phyloP scores from a whole-genome alignment of 169 alveolate species.

The Plasmodium blacklocki region DNA sequence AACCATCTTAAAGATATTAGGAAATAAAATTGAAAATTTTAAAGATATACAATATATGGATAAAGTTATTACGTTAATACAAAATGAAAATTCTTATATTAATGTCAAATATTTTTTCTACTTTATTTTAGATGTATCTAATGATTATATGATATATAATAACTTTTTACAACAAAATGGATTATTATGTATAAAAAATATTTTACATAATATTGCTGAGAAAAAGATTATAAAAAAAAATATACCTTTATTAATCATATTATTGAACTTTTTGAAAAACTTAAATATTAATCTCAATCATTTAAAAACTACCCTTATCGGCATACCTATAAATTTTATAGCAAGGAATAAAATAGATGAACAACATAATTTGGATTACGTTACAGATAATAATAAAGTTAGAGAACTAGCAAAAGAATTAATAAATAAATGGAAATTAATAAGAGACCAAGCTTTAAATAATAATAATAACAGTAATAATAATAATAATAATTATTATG shows the following conservation, averaged over 20 bases:
- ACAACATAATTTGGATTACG: slow-evolving; percentile 25
- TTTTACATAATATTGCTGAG: slow-evolving; percentile 62
- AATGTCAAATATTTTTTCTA: slow-evolving; percentile 32
- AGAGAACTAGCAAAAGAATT: slow-evolving; percentile 21
- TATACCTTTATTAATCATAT: slow-evolving; percentile 19
- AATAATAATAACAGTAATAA: neutral
- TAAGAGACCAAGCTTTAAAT: slow-evolving; percentile 40
- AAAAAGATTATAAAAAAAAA: slow-evolving; percentile 47
- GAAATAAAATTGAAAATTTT: slow-evolving; percentile 28
- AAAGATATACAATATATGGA: slow-evolving; percentile 34
- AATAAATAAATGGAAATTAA: slow-evolving; percentile 41
- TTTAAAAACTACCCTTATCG: slow-evolving; percentile 53
- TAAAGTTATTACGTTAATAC: slow-evolving; percentile 18
- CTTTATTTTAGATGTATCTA: slow-evolving; percentile 1
- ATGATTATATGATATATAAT: slow-evolving; percentile 15
- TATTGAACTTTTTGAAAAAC: slow-evolving; percentile 44
- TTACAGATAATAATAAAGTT: slow-evolving; percentile 23
- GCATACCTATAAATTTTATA: slow-evolving; percentile 57
- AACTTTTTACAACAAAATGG: slow-evolving; percentile 46
- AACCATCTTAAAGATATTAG: slow-evolving; percentile 10
- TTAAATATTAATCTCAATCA: slow-evolving; percentile 41
- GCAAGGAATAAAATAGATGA: slow-evolving; percentile 54
- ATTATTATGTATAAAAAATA: slow-evolving; percentile 14
- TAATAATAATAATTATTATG: neutral
- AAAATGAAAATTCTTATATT: slow-evolving; percentile 44